A percentile compares a stretch with the other conserved stretches of the same genome.
Evolutionary conservation across 768 basidiomycete genomes (phyloP).

Genomic region (Kwoniella europaea): DNA sequence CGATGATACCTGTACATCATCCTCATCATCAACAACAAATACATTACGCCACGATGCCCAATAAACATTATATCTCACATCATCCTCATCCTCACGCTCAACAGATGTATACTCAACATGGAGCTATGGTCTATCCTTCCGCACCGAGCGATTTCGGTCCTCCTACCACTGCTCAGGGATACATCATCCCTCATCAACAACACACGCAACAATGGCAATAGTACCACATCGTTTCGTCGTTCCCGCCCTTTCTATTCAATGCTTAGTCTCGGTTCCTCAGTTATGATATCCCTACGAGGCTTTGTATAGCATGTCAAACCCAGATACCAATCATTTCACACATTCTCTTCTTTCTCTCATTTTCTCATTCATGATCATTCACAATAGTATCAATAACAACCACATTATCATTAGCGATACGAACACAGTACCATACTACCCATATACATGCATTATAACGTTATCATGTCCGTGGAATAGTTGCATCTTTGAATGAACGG

Average conservation of each 20-base stretch:
- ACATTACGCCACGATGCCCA: slow-evolving; percentile 49
- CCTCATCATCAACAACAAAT: slow-evolving; percentile 17
- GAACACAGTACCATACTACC: neutral
- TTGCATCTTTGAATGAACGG: neutral
- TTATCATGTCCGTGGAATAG: neutral
- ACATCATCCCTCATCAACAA: slow-evolving; percentile 12
- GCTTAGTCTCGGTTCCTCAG: neutral
- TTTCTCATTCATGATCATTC: neutral
- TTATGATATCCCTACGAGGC: neutral
- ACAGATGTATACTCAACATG: slow-evolving; percentile 10
- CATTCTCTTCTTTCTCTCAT: neutral
- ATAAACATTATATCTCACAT: slow-evolving; percentile 37
- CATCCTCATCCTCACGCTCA: slow-evolving; percentile 9
- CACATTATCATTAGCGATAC: neutral
- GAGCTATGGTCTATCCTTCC: neutral
- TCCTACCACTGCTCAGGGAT: slow-evolving; percentile 11
- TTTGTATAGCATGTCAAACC: neutral
- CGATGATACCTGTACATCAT: neutral
- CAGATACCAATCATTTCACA: neutral
- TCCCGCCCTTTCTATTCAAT: neutral
- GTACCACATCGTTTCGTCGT: too few species aligned
- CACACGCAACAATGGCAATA: slow-evolving; percentile 11
- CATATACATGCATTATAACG: neutral
- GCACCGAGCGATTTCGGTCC: slow-evolving; percentile 21
- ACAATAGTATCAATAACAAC: neutral